Percentiles rank a stretch among this genome's conserved stretches.
Conservation (phyloP, 176 grass and related monocot species). For the Zoysia pacifica region DNA sequence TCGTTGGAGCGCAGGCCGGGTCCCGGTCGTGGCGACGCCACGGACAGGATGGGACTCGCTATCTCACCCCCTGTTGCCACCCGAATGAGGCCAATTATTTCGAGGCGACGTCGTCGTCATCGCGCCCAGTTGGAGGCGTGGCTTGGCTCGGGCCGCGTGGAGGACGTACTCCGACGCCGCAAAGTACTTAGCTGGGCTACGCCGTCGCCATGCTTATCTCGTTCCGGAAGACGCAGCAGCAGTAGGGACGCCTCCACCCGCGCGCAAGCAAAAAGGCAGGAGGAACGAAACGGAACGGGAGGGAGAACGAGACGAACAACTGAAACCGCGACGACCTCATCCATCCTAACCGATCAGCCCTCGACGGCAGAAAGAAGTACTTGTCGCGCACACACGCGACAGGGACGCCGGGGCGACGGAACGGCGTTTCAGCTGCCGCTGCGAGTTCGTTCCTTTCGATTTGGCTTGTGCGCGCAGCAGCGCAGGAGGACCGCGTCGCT, state of each 20-base stretch:
- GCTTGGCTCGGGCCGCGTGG: background rate
- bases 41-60: slow-evolving; percentile 1
- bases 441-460: background rate
- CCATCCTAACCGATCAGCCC: slow-evolving; percentile 16
- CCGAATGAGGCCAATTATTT: slow-evolving; percentile 39
- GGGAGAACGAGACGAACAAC: background rate
- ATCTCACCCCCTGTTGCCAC: background rate
- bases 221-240: slow-evolving; percentile 28
- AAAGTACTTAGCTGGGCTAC: background rate
- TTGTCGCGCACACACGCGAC: background rate
- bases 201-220: slow-evolving; percentile 5
- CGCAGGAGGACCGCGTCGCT: background rate
- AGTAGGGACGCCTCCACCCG: background rate
- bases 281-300: background rate
- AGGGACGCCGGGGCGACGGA: background rate
- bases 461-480: slow-evolving; percentile 9
- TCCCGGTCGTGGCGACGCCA: background rate
- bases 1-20: background rate
- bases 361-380: background rate
- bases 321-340: slow-evolving; percentile 6
- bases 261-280: background rate
- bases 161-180: background rate
- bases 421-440: background rate
- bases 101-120: slow-evolving; percentile 25
- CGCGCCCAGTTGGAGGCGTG: slow-evolving; percentile 1